Conservation (phyloP, 148 eudicot genomes). For the Polygonum aviculare region DNA sequence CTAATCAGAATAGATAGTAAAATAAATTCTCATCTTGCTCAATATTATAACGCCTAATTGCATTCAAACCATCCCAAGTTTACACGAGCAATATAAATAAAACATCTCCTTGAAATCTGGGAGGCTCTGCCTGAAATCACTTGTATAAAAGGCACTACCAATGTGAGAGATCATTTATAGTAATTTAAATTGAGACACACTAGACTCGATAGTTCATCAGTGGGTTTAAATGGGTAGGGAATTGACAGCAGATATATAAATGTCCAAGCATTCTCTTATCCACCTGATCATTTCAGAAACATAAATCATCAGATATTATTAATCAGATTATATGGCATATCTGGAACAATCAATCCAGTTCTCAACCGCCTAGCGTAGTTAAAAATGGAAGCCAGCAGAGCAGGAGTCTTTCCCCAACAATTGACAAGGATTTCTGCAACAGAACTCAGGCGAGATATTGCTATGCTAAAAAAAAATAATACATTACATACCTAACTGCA, state of each 20-base stretch:
- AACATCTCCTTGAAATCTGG: background rate
- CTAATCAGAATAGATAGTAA: background rate
- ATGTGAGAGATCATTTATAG: background rate
- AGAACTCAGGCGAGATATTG: background rate
- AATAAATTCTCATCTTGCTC: background rate
- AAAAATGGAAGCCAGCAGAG: background rate
- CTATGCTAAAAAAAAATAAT: background rate
- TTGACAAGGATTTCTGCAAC: background rate
- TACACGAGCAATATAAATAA: background rate
- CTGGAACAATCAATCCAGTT: background rate
- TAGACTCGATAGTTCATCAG: background rate
- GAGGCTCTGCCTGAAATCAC: background rate
- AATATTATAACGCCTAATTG: too few species aligned
- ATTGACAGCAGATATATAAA: background rate
- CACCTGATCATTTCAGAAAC: background rate
- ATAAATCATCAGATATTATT: background rate
- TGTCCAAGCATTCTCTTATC: background rate
- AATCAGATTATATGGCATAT: background rate
- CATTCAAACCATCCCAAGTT: background rate
- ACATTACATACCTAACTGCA: slow-evolving; percentile 52
- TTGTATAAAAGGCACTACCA: background rate
- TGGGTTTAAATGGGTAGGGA: background rate
- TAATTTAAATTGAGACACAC: too few species aligned
- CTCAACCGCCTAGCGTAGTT: background rate
- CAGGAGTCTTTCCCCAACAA: background rate